phyloP scores from a whole-genome alignment of 495 filamentous ascomycete genomes.

The Friedmanniomyces endolithicus region DNA sequence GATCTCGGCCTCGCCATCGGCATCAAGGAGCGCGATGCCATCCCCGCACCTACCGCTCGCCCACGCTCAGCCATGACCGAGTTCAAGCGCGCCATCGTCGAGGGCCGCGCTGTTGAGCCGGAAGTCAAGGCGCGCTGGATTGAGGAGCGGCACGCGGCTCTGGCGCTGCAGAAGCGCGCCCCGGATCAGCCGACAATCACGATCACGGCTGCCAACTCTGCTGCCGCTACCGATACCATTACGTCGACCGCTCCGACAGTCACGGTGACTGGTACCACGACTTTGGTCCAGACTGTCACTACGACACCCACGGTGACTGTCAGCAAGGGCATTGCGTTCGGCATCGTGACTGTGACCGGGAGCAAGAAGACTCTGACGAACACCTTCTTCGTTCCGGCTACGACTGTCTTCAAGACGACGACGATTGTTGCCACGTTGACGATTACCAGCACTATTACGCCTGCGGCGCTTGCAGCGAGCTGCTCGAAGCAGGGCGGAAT shows the following conservation, averaged over 20 bases:
- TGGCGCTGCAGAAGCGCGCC: constrained; percentile 20
- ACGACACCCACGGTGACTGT: constrained; percentile 12
- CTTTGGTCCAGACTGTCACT: background rate
- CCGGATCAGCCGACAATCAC: constrained; percentile 24
- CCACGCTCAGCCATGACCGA: constrained; percentile 10
- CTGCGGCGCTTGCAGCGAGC: background rate
- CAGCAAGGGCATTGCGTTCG: constrained; percentile 1
- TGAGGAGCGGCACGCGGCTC: constrained; percentile 1
- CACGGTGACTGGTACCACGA: constrained; percentile 20
- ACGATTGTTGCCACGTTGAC: constrained; percentile 1
- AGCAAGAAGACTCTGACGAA: background rate
- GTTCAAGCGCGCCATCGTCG: constrained; percentile 10
- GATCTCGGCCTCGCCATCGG: constrained; percentile 1
- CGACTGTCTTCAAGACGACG: background rate
- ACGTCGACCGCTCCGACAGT: constrained; percentile 21
- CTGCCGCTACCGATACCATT: constrained; percentile 8
- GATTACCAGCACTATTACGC: background rate
- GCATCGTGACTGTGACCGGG: background rate
- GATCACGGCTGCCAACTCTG: constrained; percentile 13
- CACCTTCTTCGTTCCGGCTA: background rate
- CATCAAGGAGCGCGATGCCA: background rate
- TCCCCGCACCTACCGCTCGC: constrained; percentile 1
- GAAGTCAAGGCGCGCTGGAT: constrained; percentile 1
- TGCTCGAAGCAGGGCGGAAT: background rate
- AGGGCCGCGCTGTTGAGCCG: constrained; percentile 3